Evolutionary conservation across 1,284 basidiomycete species (phyloP), one percentile per base, ranked within the genome.

Genomic region (Apiotrichum sp.): DNA sequence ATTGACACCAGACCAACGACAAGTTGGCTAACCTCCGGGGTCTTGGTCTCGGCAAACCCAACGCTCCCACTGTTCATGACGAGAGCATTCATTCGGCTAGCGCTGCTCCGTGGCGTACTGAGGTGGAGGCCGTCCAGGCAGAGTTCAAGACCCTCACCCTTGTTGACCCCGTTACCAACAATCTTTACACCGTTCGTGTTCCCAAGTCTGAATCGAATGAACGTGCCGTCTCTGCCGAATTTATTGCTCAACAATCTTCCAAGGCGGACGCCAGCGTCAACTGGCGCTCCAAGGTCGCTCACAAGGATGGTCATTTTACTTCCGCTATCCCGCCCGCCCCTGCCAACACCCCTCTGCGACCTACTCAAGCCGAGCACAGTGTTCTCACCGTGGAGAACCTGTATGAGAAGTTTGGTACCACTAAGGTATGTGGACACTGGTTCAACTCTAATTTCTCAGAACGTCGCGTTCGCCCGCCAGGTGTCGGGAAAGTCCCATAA

Each of bases 191-290:
- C 11, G 55, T 55, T 22, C 43, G 44, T 13, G 51, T 59, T 3
- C 57, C 57, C 49, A 55, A 55, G 43, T 34, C 13, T 11, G 32
- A 47, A n/a, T 11, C 41, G 14, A 22, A 22, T 22, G 22, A 38
- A 8, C 34, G 53, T 29, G 22, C 16, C 8, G 31, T 43, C 7
- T 48, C 50, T 8, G 47, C 41, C 32, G 50, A 48, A 5, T 36
- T 31, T 7, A n/a, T 50, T 29, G 16, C 44, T 34, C 52, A 55
- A 53, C 22, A 42, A 34, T 32, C 22, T 38, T 64, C 62, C 56
- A 72, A 72, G 56, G 71, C 71, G 5, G 71, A 73, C 53, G 50
- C 62, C 10, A 73, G 70, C 53, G 62, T 52, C 38, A 71, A 73
- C 54, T 72, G 71, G 71, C 56, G 71, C 44, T 57, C 55, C 52